Evolutionary conservation across 176 grass and related monocot genomes (phyloP), one percentile per base, ranked within the genome.

Genomic region (Panicum miliaceum): DNA sequence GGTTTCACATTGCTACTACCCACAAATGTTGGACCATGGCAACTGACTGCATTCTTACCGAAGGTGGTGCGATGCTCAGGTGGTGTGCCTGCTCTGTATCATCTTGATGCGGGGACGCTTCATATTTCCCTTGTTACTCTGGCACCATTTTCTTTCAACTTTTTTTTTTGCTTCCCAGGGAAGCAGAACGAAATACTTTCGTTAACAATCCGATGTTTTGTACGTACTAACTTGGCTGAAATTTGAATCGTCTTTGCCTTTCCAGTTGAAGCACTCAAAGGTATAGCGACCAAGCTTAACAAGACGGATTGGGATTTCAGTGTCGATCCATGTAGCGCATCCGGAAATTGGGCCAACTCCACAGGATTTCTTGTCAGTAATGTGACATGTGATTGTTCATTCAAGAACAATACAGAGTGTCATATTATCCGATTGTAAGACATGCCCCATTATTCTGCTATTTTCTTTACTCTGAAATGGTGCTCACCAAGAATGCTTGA

Each of bases 301-400:
- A 95, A 92, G 57, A 80, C 36, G n/a, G 88, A 92, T 80, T 95
- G 85, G 90, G 84, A 95, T 75, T 95, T 95, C 79, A 95, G 62
- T 75, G 79, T 95, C 57, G 68, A 92, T 90, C 93, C 93, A 48
- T 90, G 93, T 79, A 58, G 68, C 62, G 57, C 69, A 13, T 81
- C 85, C 70, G 84, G 68, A 85, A 81, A 71, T 22, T 92, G 93
- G 93, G 27, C 26, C 68, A 86, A 90, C 35, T 69, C 90, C 9
- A 26, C 15, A 4, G 35, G 14, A 74, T 48, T 73, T 12, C n/a
- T 73, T 61, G 13, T 48, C 18, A 92, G 85, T 74, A 95, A 90
- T 84, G 75, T 95, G 53, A 92, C 90, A 69, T 95, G 93, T 64
- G 88, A 95, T 84, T 88, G 90, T 84, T 76, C 88, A 32, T 92